phyloP scores from a whole-genome alignment of 495 filamentous ascomycete species.

The Saxophila tyrrhenica region DNA sequence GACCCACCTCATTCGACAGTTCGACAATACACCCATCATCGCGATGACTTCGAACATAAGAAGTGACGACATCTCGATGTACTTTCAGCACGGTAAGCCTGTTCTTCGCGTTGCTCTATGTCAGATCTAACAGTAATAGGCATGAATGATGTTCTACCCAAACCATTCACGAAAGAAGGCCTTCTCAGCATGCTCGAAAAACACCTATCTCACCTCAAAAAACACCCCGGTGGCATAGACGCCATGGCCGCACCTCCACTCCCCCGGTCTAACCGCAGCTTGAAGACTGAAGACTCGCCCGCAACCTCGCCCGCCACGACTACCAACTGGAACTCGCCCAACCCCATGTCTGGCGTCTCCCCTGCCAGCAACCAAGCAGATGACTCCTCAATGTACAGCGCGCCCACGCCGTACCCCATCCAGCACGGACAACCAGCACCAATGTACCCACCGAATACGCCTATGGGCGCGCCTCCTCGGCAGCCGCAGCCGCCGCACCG shows the following conservation, averaged over 20 bases:
- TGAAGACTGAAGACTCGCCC: conserved; percentile 78
- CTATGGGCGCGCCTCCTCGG: conserved; percentile 36
- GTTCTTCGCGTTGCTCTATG: not conserved
- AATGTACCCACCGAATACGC: conserved; percentile 36
- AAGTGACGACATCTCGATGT: conserved; percentile 92
- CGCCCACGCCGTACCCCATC: conserved; percentile 6
- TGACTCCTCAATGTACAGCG: conserved; percentile 30
- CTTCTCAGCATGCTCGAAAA: conserved; percentile 84
- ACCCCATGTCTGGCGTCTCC: conserved; percentile 30
- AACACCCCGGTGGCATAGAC: conserved; percentile 38
- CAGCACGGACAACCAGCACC: conserved; percentile 1
- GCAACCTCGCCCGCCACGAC: conserved; percentile 42
- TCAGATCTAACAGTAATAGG: conserved; percentile 39
- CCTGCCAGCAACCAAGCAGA: conserved; percentile 28
- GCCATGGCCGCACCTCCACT: conserved; percentile 26
- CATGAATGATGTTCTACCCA: conserved; percentile 98
- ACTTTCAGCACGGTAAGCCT: conserved; percentile 84
- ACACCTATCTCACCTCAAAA: conserved; percentile 69
- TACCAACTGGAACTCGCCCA: conserved; percentile 41
- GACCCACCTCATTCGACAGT: conserved; percentile 85
- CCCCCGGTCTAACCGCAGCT: conserved; percentile 41
- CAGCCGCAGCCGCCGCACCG: conserved; percentile 33
- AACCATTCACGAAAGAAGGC: conserved; percentile 94
- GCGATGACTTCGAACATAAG: conserved; percentile 99
- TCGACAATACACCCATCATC: conserved; percentile 80